phyloP scores from a whole-genome alignment of 2,329 filamentous ascomycete genomes.

The Verticillium dahliae region DNA sequence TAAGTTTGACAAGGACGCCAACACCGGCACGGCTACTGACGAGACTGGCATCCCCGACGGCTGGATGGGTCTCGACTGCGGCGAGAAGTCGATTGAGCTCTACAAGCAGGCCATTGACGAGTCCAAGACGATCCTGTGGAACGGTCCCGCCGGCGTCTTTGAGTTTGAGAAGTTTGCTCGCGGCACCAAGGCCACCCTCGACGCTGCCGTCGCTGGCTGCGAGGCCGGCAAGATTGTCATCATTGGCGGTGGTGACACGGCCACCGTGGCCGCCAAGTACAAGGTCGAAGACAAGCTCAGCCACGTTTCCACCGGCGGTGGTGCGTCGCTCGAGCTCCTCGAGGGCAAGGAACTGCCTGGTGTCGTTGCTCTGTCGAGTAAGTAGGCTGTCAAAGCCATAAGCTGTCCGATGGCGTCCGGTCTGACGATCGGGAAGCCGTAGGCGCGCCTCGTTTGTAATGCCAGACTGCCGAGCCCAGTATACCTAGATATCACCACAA shows the following conservation, averaged over 20 bases:
- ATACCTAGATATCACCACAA: too few species aligned
- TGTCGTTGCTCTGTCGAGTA: constrained; percentile 81
- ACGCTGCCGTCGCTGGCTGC: constrained; percentile 77
- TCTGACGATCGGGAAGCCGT: neutral
- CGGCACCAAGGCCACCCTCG: constrained; percentile 87
- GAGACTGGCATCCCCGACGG: constrained; percentile 87
- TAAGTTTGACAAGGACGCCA: constrained; percentile 84
- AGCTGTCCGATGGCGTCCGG: constrained; percentile 19
- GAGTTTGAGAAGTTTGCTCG: constrained; percentile 92
- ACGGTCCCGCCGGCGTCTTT: constrained; percentile 94
- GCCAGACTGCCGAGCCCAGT: too few species aligned
- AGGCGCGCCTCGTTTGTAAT: neutral
- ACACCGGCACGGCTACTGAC: constrained; percentile 76
- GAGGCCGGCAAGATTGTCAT: constrained; percentile 90
- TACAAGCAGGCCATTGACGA: constrained; percentile 83
- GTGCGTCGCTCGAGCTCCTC: constrained; percentile 89
- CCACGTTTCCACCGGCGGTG: constrained; percentile 95
- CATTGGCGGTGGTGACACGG: constrained; percentile 96
- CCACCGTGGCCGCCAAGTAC: constrained; percentile 96
- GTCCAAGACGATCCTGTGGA: constrained; percentile 97
- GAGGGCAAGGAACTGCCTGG: constrained; percentile 98
- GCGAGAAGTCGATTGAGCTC: constrained; percentile 78
- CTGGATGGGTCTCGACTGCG: constrained; percentile 97
- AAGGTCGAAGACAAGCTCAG: constrained; percentile 93
- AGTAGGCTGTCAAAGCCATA: constrained; percentile 35